These are phyloP conservation scores for Xylariaceae sp. DNA, from an alignment of 2,329 filamentous ascomycete species.

Conservation along the genomic window DNA sequence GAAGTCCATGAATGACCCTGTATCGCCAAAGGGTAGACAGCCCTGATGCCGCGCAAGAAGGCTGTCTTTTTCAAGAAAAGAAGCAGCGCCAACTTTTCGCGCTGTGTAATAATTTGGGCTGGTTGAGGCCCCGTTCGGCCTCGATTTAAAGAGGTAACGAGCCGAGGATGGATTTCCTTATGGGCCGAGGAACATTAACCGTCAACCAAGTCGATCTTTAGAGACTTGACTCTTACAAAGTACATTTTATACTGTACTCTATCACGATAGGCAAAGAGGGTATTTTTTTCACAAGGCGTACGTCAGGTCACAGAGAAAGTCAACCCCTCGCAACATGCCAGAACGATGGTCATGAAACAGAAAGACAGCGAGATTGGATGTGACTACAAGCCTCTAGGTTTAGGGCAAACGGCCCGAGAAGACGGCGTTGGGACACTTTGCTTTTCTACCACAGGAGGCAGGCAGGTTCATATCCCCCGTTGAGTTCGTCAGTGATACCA, in stretches of 20 bases:
- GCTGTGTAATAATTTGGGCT: not conserved
- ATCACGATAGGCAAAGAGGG: conserved; percentile 3
- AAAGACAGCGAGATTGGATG: conserved; percentile 12
- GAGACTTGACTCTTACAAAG: not conserved
- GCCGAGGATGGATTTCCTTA: no score
- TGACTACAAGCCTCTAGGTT: conserved; percentile 14
- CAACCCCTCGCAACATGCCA: not conserved
- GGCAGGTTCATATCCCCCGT: conserved; percentile 10
- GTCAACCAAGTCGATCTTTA: no score
- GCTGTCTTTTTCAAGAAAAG: not conserved
- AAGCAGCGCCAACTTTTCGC: not conserved
- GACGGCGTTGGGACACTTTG: conserved; percentile 14
- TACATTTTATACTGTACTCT: not conserved
- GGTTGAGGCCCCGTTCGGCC: not conserved
- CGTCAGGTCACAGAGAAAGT: not conserved
- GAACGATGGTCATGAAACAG: not conserved
- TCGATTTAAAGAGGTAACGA: no score
- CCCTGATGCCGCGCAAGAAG: not conserved
- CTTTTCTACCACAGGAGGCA: not conserved
- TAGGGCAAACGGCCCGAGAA: conserved; percentile 8
- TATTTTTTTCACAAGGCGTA: not conserved
- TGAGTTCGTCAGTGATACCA: conserved; percentile 14
- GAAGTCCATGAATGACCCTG: conserved; percentile 35
- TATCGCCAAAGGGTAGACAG: not conserved
- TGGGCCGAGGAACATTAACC: no score